Evolutionary conservation across 768 basidiomycete species (phyloP).

Genomic region (Ephemerocybe angulata): DNA sequence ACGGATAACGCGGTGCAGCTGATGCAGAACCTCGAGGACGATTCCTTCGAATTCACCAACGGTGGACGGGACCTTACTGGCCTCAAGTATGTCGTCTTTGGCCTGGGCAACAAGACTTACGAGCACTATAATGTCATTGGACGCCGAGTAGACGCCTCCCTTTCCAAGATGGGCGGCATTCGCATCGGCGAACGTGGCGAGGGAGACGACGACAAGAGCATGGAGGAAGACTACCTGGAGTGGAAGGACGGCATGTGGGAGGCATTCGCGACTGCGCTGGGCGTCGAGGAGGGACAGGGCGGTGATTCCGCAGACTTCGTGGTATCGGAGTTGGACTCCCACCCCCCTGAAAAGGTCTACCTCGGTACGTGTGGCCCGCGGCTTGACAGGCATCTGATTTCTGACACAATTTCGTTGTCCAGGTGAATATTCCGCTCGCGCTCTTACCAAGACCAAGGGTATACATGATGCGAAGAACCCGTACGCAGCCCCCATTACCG

Average conservation of each 20-base stretch:
- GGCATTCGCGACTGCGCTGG: conserved; percentile 74
- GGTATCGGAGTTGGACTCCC: conserved; percentile 76
- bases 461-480: conserved; percentile 99
- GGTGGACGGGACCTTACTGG: conserved; percentile 73
- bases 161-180: conserved; percentile 76
- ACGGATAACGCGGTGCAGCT: conserved; percentile 96
- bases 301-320: conserved; percentile 93
- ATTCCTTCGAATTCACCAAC: conserved; percentile 81
- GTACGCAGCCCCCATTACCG: conserved; percentile 77
- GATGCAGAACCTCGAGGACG: conserved; percentile 87
- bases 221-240: conserved; percentile 99
- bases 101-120: conserved; percentile 90
- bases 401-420: conserved; percentile 12
- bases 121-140: conserved; percentile 95
- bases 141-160: conserved; percentile 66
- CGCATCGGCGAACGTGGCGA: conserved; percentile 90
- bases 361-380: conserved; percentile 54
- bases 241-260: conserved; percentile 99
- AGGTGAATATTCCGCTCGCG: conserved; percentile 96
- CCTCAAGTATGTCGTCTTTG: conserved; percentile 93
- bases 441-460: conserved; percentile 88
- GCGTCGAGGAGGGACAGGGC: conserved; percentile 93
- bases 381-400: neutral
- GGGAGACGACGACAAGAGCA: conserved; percentile 98
- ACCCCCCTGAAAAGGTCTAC: conserved; percentile 86